Conservation (phyloP, 352 stramenopile genomes). For the Globisporangium orthogonon region DNA sequence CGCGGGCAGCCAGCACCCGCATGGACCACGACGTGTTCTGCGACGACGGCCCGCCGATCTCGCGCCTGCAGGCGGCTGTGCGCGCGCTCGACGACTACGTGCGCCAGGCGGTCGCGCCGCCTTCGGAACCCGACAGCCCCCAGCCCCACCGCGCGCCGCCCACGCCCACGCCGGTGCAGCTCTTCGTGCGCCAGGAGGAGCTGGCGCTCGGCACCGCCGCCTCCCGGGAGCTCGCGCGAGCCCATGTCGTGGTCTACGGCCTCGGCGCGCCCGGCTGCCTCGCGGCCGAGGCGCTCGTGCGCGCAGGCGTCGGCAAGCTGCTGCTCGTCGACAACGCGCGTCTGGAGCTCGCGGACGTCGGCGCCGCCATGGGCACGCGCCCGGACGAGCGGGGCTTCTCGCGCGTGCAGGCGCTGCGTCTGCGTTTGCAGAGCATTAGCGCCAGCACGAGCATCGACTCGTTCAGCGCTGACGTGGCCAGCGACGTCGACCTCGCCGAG, state of each 20-base stretch:
- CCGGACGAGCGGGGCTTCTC: conserved; percentile 29
- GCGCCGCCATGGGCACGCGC: conserved; percentile 16
- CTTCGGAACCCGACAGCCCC: neutral
- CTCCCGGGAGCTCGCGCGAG: conserved; percentile 20
- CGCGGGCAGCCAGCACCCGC: neutral
- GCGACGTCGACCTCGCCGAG: conserved; percentile 22
- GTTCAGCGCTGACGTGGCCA: conserved; percentile 21
- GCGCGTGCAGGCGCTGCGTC: conserved; percentile 24
- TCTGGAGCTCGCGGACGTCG: conserved; percentile 20
- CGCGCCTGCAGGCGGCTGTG: conserved; percentile 30
- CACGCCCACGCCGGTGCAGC: conserved; percentile 16
- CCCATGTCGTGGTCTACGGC: conserved; percentile 26
- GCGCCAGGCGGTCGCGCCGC: conserved; percentile 13
- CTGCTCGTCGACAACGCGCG: conserved; percentile 28
- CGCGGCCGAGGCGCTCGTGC: conserved; percentile 26
- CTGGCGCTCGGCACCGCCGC: conserved; percentile 6
- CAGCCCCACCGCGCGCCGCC: conserved; percentile 1
- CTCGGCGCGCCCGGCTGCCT: conserved; percentile 22
- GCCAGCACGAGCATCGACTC: conserved; percentile 19
- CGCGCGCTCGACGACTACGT: conserved; percentile 32
- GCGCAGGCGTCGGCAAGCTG: conserved; percentile 23
- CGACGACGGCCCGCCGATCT: conserved; percentile 34
- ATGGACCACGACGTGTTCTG: conserved; percentile 35
- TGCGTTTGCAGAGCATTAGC: conserved; percentile 28
- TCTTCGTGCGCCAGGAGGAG: conserved; percentile 24